These are phyloP conservation scores for Aquilaria sinensis DNA, from an alignment of 345 rosid genomes.

Conservation along the genomic window DNA sequence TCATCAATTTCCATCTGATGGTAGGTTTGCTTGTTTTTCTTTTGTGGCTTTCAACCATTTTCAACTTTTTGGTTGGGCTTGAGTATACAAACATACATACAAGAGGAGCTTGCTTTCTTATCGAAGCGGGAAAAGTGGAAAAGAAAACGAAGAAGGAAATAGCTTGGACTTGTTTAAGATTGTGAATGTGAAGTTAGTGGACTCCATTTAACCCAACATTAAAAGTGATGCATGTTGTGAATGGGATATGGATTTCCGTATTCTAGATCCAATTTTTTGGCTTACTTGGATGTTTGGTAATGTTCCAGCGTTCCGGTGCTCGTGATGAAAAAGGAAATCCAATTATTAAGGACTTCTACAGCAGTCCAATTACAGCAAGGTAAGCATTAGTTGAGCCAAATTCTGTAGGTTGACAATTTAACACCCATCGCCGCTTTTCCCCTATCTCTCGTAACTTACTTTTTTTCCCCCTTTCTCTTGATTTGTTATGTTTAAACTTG, in stretches of 20 bases:
- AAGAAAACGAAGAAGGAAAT: too few relatives aligned
- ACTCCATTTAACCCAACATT: too few relatives aligned
- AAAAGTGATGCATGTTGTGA: background rate
- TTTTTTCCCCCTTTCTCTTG: background rate
- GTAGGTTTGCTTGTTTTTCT: too few relatives aligned
- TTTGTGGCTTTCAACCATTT: too few relatives aligned
- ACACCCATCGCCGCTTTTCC: background rate
- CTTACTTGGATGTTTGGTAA: conserved; percentile 5
- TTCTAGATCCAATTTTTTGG: background rate
- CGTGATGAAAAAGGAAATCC: conserved; percentile 81
- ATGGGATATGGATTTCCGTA: conserved; percentile 4
- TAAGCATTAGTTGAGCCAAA: conserved; percentile 18
- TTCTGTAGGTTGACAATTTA: background rate
- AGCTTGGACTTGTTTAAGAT: too few relatives aligned
- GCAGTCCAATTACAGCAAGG: conserved; percentile 96
- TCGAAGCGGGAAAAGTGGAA: too few relatives aligned
- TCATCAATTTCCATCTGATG: too few relatives aligned
- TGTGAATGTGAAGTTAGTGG: too few relatives aligned
- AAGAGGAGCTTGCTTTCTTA: too few relatives aligned
- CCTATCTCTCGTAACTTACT: conserved; percentile 1
- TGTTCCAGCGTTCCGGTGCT: conserved; percentile 70
- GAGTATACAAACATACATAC: too few relatives aligned
- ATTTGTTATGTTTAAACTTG: conserved; percentile 11
- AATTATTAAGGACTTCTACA: conserved; percentile 68
- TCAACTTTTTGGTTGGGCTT: too few relatives aligned